Evolutionary conservation across 371 early-diverging fungal species (phyloP).

Genomic region (Capillidium rhysosporum): DNA sequence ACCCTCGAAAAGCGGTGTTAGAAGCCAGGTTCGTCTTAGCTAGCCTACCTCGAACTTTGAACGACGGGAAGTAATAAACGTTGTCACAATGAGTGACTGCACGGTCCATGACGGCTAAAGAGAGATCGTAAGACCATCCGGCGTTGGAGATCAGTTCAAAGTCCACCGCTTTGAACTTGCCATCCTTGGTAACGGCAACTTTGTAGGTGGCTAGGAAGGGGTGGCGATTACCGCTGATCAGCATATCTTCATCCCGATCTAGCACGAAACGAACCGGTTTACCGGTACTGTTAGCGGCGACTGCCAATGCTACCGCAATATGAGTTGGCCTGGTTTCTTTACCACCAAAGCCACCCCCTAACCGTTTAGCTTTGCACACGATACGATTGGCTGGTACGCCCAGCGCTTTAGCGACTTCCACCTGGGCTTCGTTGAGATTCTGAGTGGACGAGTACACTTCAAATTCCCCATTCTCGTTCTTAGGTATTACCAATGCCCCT

Average conservation of each 20-base stretch:
- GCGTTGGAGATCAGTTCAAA: constrained; percentile 33
- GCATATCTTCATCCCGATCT: constrained; percentile 62
- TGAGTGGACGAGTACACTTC: constrained; percentile 52
- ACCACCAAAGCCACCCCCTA: constrained; percentile 69
- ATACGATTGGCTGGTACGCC: constrained; percentile 36
- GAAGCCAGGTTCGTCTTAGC: constrained; percentile 55
- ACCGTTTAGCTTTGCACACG: constrained; percentile 38
- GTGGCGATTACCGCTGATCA: constrained; percentile 46
- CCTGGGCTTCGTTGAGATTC: constrained; percentile 43
- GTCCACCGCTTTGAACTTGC: constrained; percentile 34
- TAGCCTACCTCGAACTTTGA: constrained; percentile 29
- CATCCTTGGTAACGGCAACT: constrained; percentile 36
- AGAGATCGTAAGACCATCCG: constrained; percentile 50
- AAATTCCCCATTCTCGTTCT: constrained; percentile 43
- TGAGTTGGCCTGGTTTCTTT: constrained; percentile 47
- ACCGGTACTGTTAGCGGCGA: constrained; percentile 35
- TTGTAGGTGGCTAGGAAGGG: constrained; percentile 50
- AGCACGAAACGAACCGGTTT: constrained; percentile 43
- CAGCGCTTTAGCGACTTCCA: constrained; percentile 30
- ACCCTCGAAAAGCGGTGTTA: constrained; percentile 60
- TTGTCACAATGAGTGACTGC: constrained; percentile 48
- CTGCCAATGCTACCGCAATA: constrained; percentile 25
- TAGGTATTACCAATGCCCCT: constrained; percentile 35
- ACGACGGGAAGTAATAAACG: constrained; percentile 40
- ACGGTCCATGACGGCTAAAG: constrained; percentile 41